phyloP scores from a whole-genome alignment of 768 basidiomycete species.

The Phlebiopsis gigantea region DNA sequence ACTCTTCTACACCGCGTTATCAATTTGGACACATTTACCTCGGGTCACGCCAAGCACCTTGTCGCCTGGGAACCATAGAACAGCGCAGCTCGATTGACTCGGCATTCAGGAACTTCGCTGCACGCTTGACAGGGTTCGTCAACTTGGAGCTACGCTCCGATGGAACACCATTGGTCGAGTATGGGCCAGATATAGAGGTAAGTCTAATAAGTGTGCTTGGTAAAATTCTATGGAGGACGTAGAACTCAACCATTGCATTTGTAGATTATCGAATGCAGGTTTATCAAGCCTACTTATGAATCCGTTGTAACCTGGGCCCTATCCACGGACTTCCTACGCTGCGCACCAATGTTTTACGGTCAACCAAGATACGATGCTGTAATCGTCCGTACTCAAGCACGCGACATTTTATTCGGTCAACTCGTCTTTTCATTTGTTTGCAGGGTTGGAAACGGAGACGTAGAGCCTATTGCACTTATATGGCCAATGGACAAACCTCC shows the following conservation, averaged over 20 bases:
- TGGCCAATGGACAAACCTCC: neutral
- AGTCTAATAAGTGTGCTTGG: neutral
- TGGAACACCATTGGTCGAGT: neutral
- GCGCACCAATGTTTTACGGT: conserved; percentile 16
- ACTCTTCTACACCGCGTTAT: neutral
- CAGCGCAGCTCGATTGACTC: neutral
- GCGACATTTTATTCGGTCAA: neutral
- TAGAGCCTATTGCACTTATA: neutral
- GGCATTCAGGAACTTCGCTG: neutral
- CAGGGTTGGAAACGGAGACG: neutral
- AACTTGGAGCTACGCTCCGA: neutral
- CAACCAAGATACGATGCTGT: conserved; percentile 19
- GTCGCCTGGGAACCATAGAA: neutral
- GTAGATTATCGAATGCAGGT: conserved; percentile 15
- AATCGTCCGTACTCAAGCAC: conserved; percentile 18
- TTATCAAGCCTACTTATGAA: conserved; percentile 18
- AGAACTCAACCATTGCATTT: no score
- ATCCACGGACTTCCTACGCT: conserved; percentile 16
- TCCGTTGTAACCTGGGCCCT: conserved; percentile 18
- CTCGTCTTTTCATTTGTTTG: neutral
- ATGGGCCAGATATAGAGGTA: neutral
- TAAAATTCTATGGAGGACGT: no score
- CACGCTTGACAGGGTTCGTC: neutral
- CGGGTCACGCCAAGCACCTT: neutral
- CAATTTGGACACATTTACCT: neutral